phyloP scores from a whole-genome alignment of 2,329 filamentous ascomycete species.

The Monosporascus cannonballus region DNA sequence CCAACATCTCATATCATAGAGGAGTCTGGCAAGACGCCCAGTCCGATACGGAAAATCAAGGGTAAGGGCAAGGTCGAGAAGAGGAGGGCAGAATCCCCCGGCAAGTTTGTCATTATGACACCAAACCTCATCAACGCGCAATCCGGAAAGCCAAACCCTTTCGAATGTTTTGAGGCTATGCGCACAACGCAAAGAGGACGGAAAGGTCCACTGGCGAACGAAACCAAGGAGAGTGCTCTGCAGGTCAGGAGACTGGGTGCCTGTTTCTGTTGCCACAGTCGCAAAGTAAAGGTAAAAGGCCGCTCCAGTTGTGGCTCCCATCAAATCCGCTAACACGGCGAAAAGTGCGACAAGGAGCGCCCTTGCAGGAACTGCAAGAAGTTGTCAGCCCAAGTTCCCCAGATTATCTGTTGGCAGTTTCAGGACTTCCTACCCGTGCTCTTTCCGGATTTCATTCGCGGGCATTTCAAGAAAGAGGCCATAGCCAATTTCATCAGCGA shows the following conservation, averaged over 20 bases:
- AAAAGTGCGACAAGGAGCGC: conserved; percentile 43
- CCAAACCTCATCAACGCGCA: conserved; percentile 47
- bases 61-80: conserved; percentile 38
- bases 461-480: conserved; percentile 44
- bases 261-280: conserved; percentile 54
- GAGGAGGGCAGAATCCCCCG: conserved; percentile 33
- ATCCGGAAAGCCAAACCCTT: conserved; percentile 43
- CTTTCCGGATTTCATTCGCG: conserved; percentile 46
- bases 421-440: conserved; percentile 46
- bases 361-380: conserved; percentile 53
- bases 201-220: conserved; percentile 48
- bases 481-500: conserved; percentile 42
- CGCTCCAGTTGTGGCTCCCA: background rate
- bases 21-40: conserved; percentile 20
- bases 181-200: conserved; percentile 47
- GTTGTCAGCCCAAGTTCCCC: conserved; percentile 42
- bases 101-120: conserved; percentile 50
- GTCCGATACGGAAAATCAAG: conserved; percentile 37
- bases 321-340: background rate
- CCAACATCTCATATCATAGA: conserved; percentile 20
- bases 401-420: conserved; percentile 55
- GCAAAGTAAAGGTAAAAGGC: conserved; percentile 44
- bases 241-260: conserved; percentile 48
- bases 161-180: conserved; percentile 49
- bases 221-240: conserved; percentile 49